These are phyloP conservation scores for Ceratocystis cubensis DNA, from an alignment of 2,329 filamentous ascomycete species.

Conservation along the genomic window DNA sequence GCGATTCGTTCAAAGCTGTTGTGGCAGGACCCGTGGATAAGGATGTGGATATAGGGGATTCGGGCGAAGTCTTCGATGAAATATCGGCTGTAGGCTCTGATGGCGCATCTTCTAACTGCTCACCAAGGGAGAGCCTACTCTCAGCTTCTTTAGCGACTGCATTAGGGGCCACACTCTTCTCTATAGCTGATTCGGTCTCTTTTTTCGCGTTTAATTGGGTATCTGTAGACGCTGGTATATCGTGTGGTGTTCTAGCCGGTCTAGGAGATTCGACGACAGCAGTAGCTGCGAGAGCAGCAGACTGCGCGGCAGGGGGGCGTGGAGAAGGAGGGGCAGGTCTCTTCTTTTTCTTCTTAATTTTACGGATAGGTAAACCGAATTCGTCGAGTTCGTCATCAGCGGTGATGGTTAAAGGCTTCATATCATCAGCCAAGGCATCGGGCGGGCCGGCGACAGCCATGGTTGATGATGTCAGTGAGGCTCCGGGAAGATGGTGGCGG, in stretches of 20 bases:
- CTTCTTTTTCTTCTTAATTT: conserved; percentile 22
- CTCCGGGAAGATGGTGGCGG: background rate
- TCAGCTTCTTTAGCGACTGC: background rate
- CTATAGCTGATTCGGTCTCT: background rate
- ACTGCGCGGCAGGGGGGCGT: background rate
- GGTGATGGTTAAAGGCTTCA: conserved; percentile 20
- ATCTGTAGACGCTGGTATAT: background rate
- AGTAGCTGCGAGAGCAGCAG: background rate
- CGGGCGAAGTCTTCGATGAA: background rate
- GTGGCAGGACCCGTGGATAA: background rate
- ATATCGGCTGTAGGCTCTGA: background rate
- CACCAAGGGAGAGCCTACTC: background rate
- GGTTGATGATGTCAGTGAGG: background rate
- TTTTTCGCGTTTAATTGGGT: background rate
- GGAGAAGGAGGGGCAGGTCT: conserved; percentile 22
- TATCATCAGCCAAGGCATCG: conserved; percentile 15
- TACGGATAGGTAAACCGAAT: conserved; percentile 51
- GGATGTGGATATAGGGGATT: background rate
- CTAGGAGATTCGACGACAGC: background rate
- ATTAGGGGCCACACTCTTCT: background rate
- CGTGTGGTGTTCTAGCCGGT: background rate
- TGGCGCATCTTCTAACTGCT: background rate
- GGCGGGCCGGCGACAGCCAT: background rate
- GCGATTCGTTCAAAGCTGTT: background rate
- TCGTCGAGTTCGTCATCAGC: conserved; percentile 46